Conservation (phyloP, 208 protist genomes). For the Leishmania turanica region DNA sequence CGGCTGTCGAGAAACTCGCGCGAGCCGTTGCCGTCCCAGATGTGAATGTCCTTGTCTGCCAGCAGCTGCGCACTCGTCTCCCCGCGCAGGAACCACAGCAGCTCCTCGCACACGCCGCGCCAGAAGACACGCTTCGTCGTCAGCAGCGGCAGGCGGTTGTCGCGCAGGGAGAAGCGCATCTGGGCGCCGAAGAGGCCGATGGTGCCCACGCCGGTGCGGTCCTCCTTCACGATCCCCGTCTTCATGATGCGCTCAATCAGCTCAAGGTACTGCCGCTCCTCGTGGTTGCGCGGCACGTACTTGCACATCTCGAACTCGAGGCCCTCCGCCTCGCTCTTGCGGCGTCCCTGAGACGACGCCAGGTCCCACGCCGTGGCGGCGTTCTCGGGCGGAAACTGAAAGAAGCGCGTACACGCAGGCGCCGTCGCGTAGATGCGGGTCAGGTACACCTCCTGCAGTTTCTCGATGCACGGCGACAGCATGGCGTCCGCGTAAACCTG, state of each 20-base stretch:
- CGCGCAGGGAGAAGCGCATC: conserved; percentile 97
- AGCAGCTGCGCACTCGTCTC: conserved; percentile 95
- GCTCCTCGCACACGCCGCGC: conserved; percentile 97
- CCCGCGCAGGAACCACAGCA: conserved; percentile 98
- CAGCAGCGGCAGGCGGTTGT: conserved; percentile 95
- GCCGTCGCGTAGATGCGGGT: conserved; percentile 58
- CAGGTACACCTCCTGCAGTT: conserved; percentile 69
- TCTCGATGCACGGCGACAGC: conserved; percentile 51
- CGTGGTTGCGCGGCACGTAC: conserved; percentile 78
- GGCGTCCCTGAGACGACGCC: conserved; percentile 39
- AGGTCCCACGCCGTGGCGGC: conserved; percentile 38
- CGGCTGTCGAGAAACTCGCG: conserved; percentile 96
- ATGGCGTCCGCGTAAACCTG: conserved; percentile 86
- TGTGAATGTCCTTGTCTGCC: conserved; percentile 93
- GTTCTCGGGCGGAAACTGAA: conserved; percentile 50
- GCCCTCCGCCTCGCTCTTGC: conserved; percentile 29
- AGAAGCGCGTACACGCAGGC: conserved; percentile 60
- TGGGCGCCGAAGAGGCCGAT: conserved; percentile 95
- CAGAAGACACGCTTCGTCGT: conserved; percentile 99
- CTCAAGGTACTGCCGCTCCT: conserved; percentile 94
- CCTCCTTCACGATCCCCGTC: conserved; percentile 77
- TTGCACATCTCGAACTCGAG: conserved; percentile 71
- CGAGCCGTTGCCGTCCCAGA: conserved; percentile 98
- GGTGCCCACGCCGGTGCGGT: conserved; percentile 97
- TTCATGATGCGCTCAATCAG: conserved; percentile 86